A percentile compares a stretch with the other conserved stretches of the same genome.
phyloP scores from a whole-genome alignment of 345 rosid species.

The Isatis tinctoria region DNA sequence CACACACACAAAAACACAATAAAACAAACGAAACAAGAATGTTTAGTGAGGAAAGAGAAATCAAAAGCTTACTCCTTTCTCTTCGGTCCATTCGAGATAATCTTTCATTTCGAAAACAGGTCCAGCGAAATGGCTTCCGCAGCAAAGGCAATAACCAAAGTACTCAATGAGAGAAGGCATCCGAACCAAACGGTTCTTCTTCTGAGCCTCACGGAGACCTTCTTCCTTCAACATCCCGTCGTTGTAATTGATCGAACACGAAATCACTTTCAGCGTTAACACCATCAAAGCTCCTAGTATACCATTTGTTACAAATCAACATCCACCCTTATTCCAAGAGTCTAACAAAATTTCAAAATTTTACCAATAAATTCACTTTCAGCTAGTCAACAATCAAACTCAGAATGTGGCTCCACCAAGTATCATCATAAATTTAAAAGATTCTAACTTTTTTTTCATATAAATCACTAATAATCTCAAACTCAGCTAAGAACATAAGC shows the following conservation, averaged over 20 bases:
- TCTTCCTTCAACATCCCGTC: slow-evolving; percentile 83
- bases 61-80: slow-evolving; percentile 69
- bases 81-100: slow-evolving; percentile 90
- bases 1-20: background rate
- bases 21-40: slow-evolving; percentile 1
- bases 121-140: slow-evolving; percentile 96
- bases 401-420: background rate
- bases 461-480: background rate
- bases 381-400: background rate
- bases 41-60: background rate
- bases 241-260: slow-evolving; percentile 82
- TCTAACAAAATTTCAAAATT: background rate
- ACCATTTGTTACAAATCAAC: background rate
- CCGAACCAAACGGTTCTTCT: slow-evolving; percentile 60
- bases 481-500: background rate
- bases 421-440: background rate
- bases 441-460: background rate
- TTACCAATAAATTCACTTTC: background rate
- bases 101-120: slow-evolving; percentile 96
- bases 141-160: slow-evolving; percentile 85
- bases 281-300: slow-evolving; percentile 91
- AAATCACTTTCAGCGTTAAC: slow-evolving; percentile 86
- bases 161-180: slow-evolving; percentile 85
- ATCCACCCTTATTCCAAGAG: background rate
- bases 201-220: slow-evolving; percentile 72